Base-by-base conservation (phyloP, 306 rosid genomes). In the Prunus dulcis region DNA sequence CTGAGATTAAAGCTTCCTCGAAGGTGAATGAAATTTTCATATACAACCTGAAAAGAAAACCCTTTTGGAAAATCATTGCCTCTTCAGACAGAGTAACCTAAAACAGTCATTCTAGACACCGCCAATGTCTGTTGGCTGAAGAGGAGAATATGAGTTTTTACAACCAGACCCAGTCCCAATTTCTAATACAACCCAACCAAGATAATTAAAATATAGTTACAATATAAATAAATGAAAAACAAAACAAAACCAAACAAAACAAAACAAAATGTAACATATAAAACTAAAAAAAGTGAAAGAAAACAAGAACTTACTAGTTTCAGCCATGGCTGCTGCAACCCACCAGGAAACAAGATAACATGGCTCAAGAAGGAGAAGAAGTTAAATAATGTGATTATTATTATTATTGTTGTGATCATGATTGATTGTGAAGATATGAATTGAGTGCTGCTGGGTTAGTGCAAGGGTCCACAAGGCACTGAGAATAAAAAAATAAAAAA, bases 381-480 rank as follows among this genome's bases (percentile, higher is more conserved):
- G 63, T 32, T n/a, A 67, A 68, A 71, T 52, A 78, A 63, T 64
- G 15, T 47, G 43, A 71, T 50, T 34, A 67, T 30, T 10, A 56
- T 52, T 38, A 38, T 38, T 38, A 7, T 38, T 38, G 43, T 38
- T 38, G 9, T 13, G 14, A 49, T 49, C 53, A 49, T 12, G 17
- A 49, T 12, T 76, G 78, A 63, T 55, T 80, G 83, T 78, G 72
- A 75, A 67, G 73, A 83, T 82, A 85, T 15, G 64, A 84, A 72
- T 22, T 22, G 80, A 47, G 41, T 45, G 53, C 53, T 49, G 73
- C 78, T 75, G 74, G 76, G 53, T 56, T 55, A 71, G 83, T 79
- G 88, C 74, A 72, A 76, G 84, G 93, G 94, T 88, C 97, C 94
- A 91, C 90, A 65, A 12, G 65, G 71, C 89, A 74, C 67, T 74